Evolutionary conservation across 2,329 filamentous ascomycete genomes (phyloP).

Genomic region (Trichoderma atroviride): DNA sequence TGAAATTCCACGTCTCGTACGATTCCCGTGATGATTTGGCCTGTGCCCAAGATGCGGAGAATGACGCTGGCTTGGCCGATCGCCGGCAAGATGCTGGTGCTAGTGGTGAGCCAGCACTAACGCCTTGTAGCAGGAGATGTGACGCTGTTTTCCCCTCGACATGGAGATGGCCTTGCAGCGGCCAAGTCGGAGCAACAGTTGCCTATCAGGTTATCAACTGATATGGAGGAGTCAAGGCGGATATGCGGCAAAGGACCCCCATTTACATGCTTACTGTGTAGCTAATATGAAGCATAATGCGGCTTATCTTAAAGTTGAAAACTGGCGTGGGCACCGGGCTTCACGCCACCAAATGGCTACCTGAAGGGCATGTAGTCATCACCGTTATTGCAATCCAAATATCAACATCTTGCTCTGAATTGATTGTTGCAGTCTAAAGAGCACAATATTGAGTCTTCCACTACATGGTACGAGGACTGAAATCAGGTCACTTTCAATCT

Average conservation of each 20-base stretch:
- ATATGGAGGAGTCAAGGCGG: not conserved
- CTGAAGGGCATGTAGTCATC: too few species aligned
- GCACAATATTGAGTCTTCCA: not conserved
- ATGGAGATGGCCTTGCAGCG: not conserved
- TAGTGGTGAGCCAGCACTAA: slow-evolving; percentile 10
- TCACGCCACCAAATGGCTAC: not conserved
- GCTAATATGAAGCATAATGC: not conserved
- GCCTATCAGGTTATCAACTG: not conserved
- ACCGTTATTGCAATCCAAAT: not conserved
- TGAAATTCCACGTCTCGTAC: not conserved
- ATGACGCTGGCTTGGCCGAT: slow-evolving; percentile 1
- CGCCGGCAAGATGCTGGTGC: slow-evolving; percentile 14
- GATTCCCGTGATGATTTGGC: not conserved
- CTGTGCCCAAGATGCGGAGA: slow-evolving; percentile 17
- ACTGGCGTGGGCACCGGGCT: not conserved
- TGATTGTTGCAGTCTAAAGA: not conserved
- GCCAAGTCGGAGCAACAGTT: not conserved
- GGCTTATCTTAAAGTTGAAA: not conserved
- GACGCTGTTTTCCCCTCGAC: not conserved
- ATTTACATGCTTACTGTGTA: not conserved
- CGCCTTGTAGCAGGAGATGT: slow-evolving; percentile 16
- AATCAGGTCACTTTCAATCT: not conserved
- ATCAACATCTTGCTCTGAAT: not conserved
- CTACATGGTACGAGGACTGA: not conserved
- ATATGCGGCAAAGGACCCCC: not conserved